Base-by-base conservation (phyloP, 2,329 filamentous ascomycete species). In the Paecilomyces sp. region DNA sequence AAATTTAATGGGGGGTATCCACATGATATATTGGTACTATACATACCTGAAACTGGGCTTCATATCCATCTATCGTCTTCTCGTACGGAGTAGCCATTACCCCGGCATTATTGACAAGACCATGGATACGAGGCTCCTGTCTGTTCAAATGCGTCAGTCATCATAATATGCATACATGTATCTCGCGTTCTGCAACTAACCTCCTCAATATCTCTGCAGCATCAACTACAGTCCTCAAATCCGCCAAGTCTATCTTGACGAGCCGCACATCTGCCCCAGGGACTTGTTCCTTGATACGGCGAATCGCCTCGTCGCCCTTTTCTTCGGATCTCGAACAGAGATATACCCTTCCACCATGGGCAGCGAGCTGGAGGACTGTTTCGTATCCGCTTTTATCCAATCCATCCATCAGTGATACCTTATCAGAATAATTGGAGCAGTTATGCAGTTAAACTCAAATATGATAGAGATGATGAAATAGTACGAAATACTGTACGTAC, bases 11-110 rank as follows among this genome's bases (percentile, higher is more conserved):
- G 25, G 25, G 6, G 25, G 3, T 28, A 3, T 28, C 25, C 2
- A 28, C 25, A 28, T 28, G 1, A 28, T 28, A 15, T 22, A 18
- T 15, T 47, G 8, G 8, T 11, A 33, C 22, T 8, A 33, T 33
- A 18, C n/a, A 47, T 47, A 47, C 41, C 68, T 78, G 70, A 66
- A 66, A 75, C 63, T 78, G 74, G 56, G 64, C 70, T 66, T 74
- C 76, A 65, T 70, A 71, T 34, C 70, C 71, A 56, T 77, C 71
- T 55, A 65, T 64, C 56, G 69, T 75, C 25, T 71, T 61, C 22
- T 66, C 63, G 5, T 47, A 47, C 15, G 41, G 36, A n/a, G 36
- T 47, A 1, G 36, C 13, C 36, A 47, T 47, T 47, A 66, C 64
- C 11, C 64, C 61, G 24, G 64, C 62, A 34, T 64, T 64, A 50